Percentiles rank a stretch among this genome's conserved stretches.
Conservation (phyloP, 192 early-diverging fungal genomes). For the Coemansia guatemalensis region DNA sequence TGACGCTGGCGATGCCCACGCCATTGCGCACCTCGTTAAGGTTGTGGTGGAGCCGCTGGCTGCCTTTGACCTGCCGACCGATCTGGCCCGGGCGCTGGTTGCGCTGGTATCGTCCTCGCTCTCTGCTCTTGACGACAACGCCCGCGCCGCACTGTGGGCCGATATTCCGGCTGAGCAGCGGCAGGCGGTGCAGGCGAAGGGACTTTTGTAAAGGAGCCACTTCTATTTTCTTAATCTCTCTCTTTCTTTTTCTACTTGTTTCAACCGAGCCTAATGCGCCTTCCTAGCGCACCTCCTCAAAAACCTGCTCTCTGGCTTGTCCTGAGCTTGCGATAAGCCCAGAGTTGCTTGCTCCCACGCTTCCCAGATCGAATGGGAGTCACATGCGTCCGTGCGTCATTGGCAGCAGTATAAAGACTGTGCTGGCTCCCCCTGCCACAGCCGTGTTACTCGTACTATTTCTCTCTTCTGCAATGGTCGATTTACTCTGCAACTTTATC, state of each 20-base stretch:
- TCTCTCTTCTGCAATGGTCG: background rate
- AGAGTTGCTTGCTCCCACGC: background rate
- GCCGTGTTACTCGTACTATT: background rate
- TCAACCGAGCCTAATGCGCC: constrained; percentile 1
- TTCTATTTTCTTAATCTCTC: constrained; percentile 8
- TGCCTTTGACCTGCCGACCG: constrained; percentile 19
- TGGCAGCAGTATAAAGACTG: background rate
- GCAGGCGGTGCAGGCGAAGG: constrained; percentile 48
- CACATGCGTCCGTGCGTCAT: background rate
- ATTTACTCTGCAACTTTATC: constrained; percentile 37
- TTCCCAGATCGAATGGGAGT: background rate
- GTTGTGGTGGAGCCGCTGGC: constrained; percentile 39
- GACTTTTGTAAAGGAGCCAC: background rate
- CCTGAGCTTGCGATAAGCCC: background rate
- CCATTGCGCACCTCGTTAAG: constrained; percentile 42
- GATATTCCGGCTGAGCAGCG: constrained; percentile 45
- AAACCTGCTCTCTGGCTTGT: too few species aligned
- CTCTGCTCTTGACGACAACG: constrained; percentile 29
- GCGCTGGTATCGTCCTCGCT: constrained; percentile 26
- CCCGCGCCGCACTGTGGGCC: constrained; percentile 36
- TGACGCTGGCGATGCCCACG: constrained; percentile 6
- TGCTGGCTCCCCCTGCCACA: background rate
- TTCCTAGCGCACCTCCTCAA: background rate
- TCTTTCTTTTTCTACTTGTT: constrained; percentile 4
- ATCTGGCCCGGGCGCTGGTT: constrained; percentile 37